These are phyloP conservation scores for Penicillium sp. DNA, from an alignment of 2,329 filamentous ascomycete species.

Conservation along the genomic window DNA sequence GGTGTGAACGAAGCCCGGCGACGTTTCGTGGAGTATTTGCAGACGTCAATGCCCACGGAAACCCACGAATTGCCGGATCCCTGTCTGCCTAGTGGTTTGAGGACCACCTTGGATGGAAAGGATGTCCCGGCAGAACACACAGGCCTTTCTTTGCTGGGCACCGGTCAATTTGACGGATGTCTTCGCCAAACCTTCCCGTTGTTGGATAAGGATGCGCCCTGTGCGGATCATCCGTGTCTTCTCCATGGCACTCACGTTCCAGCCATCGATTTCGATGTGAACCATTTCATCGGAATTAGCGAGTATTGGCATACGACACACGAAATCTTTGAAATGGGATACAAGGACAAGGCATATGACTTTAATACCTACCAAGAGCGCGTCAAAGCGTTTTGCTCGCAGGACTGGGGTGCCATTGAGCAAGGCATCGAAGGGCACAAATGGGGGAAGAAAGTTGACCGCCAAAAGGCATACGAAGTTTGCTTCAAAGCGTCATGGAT, in stretches of 20 bases:
- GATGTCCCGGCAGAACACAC: slow-evolving; percentile 48
- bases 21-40: slow-evolving; percentile 78
- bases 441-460: slow-evolving; percentile 75
- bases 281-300: slow-evolving; percentile 96
- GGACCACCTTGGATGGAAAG: slow-evolving; percentile 73
- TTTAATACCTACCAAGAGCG: slow-evolving; percentile 85
- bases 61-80: slow-evolving; percentile 80
- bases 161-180: slow-evolving; percentile 85
- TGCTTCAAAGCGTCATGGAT: slow-evolving; percentile 99
- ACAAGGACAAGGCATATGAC: slow-evolving; percentile 82
- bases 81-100: slow-evolving; percentile 80
- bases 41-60: slow-evolving; percentile 65
- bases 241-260: slow-evolving; percentile 91
- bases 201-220: slow-evolving; percentile 85
- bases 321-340: slow-evolving; percentile 80
- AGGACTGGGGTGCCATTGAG: slow-evolving; percentile 79
- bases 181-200: slow-evolving; percentile 80
- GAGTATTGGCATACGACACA: slow-evolving; percentile 99
- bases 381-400: slow-evolving; percentile 82
- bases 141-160: slow-evolving; percentile 71
- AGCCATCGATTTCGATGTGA: slow-evolving; percentile 94
- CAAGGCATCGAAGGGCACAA: slow-evolving; percentile 66
- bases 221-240: slow-evolving; percentile 80
- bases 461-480: slow-evolving; percentile 77
- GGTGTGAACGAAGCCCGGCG: slow-evolving; percentile 92